Evolutionary conservation across 371 early-diverging fungal genomes (phyloP), one percentile per base, ranked within the genome.

Genomic region (Apophysomyces trapeziformis): DNA sequence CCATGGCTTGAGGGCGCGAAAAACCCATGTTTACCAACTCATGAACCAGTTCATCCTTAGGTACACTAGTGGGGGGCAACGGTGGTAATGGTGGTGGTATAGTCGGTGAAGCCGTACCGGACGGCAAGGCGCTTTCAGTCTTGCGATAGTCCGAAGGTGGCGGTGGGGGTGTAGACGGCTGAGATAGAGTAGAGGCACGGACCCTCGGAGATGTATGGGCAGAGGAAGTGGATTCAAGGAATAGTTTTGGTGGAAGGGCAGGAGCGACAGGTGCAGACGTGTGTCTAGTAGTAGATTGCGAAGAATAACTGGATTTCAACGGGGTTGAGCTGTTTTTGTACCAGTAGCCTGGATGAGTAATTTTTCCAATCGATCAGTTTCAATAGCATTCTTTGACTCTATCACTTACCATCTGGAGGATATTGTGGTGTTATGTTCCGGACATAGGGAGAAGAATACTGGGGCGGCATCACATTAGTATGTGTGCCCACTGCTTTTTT

Each of bases 21-120:
- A 94, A 94, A 0, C 94, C 94, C 93, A 94, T 93, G 64, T 85
- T 86, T 39, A 86, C 76, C 39, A 94, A 69, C 14, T 88, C 88
- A 60, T 84, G 78, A 50, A 80, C 64, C 45, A 71, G 45, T 26
- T 67, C 60, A 39, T 71, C 72, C 43, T 57, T 57, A 35, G 60
- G 41, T 38, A 65, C 57, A 4, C 58, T 66, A 14, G 62, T 60
- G 6, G 80, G 78, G 59, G 75, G 75, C 39, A 76, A 78, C 3
- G 83, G 83, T 32, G 73, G 62, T 35, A 77, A 70, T 39, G 80
- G 77, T 8, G 80, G 76, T 13, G 80, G 67, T 50, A 36, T 60
- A 18, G 39, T 43, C 14, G 57, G 64, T 11, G 60, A 54, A 7
- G 64, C 39, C 38, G 61, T 13, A 35, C 54, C 54, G 5, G 54